Evolutionary conservation across 2,329 filamentous ascomycete species (phyloP).

Genomic region (Diaporthe vaccinii): DNA sequence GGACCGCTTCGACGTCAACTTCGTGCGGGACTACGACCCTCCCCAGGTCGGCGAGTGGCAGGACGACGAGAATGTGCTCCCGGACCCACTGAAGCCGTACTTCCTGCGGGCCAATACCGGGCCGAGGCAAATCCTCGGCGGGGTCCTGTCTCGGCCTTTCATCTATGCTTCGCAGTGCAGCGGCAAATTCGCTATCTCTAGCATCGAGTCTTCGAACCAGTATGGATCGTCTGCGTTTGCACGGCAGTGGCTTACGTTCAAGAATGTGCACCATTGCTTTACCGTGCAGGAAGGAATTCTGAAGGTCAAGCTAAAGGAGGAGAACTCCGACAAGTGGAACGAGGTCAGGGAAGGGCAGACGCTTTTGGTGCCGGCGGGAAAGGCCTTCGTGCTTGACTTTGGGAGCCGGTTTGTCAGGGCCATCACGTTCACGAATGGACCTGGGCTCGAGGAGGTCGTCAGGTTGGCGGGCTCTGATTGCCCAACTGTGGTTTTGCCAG

Average conservation of each 20-base stretch:
- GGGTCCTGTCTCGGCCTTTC: conserved; percentile 62
- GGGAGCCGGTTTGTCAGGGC: conserved; percentile 61
- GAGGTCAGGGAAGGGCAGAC: conserved; percentile 62
- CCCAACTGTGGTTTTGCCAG: conserved; percentile 55
- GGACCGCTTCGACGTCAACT: conserved; percentile 68
- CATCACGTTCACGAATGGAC: conserved; percentile 63
- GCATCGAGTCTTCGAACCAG: conserved; percentile 60
- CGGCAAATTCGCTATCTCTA: conserved; percentile 66
- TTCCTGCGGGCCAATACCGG: conserved; percentile 66
- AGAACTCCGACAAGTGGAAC: conserved; percentile 44
- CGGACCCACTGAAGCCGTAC: conserved; percentile 57
- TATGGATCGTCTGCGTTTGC: conserved; percentile 54
- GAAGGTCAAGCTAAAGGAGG: conserved; percentile 55
- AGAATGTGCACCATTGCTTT: conserved; percentile 65
- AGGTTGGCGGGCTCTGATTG: conserved; percentile 53
- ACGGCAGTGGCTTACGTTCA: conserved; percentile 56
- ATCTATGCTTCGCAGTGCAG: conserved; percentile 61
- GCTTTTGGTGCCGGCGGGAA: conserved; percentile 60
- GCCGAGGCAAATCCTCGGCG: conserved; percentile 60
- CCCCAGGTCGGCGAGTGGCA: conserved; percentile 60
- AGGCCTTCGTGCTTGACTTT: conserved; percentile 59
- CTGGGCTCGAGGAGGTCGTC: conserved; percentile 62
- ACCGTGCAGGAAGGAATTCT: conserved; percentile 62
- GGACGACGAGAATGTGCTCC: conserved; percentile 55
- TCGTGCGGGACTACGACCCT: conserved; percentile 61